Conservation (phyloP, 257 asterid genomes). For the Solanum chmielewskii region DNA sequence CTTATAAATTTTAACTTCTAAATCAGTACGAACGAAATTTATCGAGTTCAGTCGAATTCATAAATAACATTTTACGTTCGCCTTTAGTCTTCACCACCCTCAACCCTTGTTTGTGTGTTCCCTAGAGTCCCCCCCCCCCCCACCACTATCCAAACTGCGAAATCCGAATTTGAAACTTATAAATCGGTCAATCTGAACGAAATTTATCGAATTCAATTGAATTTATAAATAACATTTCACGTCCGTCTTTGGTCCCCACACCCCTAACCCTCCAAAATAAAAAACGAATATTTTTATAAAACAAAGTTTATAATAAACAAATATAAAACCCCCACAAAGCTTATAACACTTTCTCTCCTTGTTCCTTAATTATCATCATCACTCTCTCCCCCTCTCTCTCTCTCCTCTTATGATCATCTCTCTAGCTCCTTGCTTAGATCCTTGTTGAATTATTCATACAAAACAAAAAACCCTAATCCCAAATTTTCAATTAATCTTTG, state of each 20-base stretch:
- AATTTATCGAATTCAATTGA: background rate
- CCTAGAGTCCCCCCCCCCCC: background rate
- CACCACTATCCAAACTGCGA: background rate
- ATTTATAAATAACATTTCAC: background rate
- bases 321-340: background rate
- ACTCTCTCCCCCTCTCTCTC: background rate
- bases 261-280: background rate
- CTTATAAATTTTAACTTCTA: background rate
- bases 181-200: background rate
- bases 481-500: background rate
- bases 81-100: background rate
- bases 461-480: background rate
- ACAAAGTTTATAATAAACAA: background rate
- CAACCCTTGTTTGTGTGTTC: background rate
- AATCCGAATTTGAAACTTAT: background rate
- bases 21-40: no score
- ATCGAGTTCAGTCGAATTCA: no score
- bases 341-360: background rate
- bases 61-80: no score
- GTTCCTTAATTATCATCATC: background rate
- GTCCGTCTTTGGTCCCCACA: no score
- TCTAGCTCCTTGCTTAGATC: background rate
- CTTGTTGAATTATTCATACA: conserved; percentile 10
- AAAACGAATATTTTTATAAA: background rate
- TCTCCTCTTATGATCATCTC: background rate